These are phyloP conservation scores for Fraxinus dipetala DNA, from an alignment of 305 asterid species.

Conservation along the genomic window DNA sequence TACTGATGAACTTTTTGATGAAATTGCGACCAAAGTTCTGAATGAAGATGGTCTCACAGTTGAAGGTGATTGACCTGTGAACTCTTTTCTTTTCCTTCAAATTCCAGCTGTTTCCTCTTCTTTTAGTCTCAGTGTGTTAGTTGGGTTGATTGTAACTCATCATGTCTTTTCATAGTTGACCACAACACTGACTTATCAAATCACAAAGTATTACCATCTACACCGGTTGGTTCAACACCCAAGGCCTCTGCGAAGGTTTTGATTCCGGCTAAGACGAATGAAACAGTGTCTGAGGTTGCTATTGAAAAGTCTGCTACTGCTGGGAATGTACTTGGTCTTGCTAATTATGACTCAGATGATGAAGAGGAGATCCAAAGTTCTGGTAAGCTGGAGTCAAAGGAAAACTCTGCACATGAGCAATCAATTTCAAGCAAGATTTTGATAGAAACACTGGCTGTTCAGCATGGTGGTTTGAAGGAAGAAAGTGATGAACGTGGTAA, in stretches of 20 bases:
- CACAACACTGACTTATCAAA: conserved; percentile 37
- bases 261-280: conserved; percentile 49
- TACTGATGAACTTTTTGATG: conserved; percentile 95
- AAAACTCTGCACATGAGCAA: conserved; percentile 29
- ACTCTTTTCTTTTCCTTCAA: neutral
- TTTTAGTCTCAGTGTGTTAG: conserved; percentile 2
- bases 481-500: conserved; percentile 34
- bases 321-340: conserved; percentile 83
- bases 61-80: conserved; percentile 52
- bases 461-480: conserved; percentile 42
- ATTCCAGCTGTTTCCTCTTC: conserved; percentile 12
- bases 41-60: conserved; percentile 63
- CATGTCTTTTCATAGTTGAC: conserved; percentile 37
- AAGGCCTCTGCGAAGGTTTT: conserved; percentile 62
- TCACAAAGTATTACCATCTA: conserved; percentile 38
- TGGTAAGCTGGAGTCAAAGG: conserved; percentile 37
- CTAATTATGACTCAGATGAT: conserved; percentile 87
- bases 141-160: conserved; percentile 19
- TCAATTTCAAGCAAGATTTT: conserved; percentile 36
- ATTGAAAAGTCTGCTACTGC: conserved; percentile 60
- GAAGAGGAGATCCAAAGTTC: conserved; percentile 68
- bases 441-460: conserved; percentile 33
- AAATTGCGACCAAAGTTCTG: conserved; percentile 91
- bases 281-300: conserved; percentile 39
- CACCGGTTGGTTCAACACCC: conserved; percentile 48